A percentile compares a stretch with the other conserved stretches of the same genome.
These are phyloP conservation scores for Trichothecium sympodiale DNA, from an alignment of 2,329 filamentous ascomycete species.

Conservation along the genomic window DNA sequence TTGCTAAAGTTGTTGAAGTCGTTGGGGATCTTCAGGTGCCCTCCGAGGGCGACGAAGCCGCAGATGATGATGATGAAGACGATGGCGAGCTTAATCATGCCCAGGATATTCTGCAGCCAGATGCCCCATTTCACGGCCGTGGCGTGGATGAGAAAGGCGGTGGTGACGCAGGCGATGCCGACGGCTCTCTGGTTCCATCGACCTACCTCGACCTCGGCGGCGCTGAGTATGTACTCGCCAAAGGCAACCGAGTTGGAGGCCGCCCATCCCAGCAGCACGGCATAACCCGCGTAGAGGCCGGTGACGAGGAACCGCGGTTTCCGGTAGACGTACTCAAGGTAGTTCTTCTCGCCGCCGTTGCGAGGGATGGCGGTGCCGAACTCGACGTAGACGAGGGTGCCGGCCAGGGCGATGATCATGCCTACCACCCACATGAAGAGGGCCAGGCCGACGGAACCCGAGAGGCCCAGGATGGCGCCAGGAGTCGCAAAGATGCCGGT, in stretches of 20 bases:
- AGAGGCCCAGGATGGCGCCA: conserved; percentile 41
- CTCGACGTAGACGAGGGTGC: conserved; percentile 55
- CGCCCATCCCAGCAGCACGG: conserved; percentile 54
- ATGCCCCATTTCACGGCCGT: conserved; percentile 54
- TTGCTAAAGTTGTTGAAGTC: conserved; percentile 45
- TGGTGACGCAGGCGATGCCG: conserved; percentile 55
- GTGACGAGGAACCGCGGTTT: conserved; percentile 51
- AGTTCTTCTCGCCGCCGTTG: conserved; percentile 57
- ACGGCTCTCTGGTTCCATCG: conserved; percentile 59
- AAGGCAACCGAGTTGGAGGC: conserved; percentile 59
- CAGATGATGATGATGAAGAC: conserved; percentile 54
- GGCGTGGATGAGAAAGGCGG: conserved; percentile 55
- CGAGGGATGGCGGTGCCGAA: conserved; percentile 54
- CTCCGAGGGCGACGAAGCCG: conserved; percentile 32
- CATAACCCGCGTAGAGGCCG: conserved; percentile 48
- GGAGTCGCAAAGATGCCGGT: conserved; percentile 58
- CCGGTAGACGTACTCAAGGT: conserved; percentile 53
- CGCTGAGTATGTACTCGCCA: conserved; percentile 59
- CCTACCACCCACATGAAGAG: conserved; percentile 54
- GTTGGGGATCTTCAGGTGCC: conserved; percentile 45
- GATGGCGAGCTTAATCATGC: conserved; percentile 54
- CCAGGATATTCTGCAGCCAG: conserved; percentile 54
- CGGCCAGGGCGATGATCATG: conserved; percentile 49
- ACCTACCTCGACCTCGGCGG: conserved; percentile 48
- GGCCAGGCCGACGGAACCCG: conserved; percentile 49